These are phyloP conservation scores for Davidsoniella neocaledoniae DNA, from an alignment of 2,329 filamentous ascomycete species.

Conservation along the genomic window DNA sequence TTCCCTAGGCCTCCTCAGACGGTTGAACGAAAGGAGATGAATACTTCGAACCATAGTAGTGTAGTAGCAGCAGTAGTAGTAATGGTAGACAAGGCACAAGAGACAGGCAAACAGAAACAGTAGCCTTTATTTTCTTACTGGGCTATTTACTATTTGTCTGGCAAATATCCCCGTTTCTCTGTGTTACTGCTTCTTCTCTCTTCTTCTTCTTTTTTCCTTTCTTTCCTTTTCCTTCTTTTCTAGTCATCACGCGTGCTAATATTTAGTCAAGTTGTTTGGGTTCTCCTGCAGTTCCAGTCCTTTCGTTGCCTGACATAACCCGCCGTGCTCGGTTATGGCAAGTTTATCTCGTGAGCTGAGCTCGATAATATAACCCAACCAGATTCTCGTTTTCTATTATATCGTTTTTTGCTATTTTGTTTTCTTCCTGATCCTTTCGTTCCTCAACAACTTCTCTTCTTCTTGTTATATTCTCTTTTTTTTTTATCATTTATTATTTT, in stretches of 20 bases:
- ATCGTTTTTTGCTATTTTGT: background rate
- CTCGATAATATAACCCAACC: too few relatives aligned
- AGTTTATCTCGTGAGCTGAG: too few relatives aligned
- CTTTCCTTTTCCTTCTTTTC: constrained; percentile 4
- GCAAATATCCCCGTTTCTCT: too few relatives aligned
- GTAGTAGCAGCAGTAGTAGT: too few relatives aligned
- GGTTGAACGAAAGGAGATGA: too few relatives aligned
- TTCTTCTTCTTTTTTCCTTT: background rate
- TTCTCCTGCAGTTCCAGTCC: background rate
- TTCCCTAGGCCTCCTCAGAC: background rate
- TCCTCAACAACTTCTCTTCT: constrained; percentile 10
- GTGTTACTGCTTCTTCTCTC: background rate
- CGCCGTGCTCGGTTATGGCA: constrained; percentile 4
- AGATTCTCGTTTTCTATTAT: background rate
- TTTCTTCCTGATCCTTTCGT: constrained; percentile 17
- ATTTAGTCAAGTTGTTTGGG: constrained; percentile 3
- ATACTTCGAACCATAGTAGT: too few relatives aligned
- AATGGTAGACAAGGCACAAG: too few relatives aligned
- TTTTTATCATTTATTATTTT: background rate
- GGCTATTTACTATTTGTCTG: background rate
- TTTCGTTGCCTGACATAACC: background rate
- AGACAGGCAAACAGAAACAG: background rate
- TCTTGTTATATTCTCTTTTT: background rate
- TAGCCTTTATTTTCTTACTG: background rate
- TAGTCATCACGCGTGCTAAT: constrained; percentile 4